Percentiles rank a stretch among this genome's conserved stretches.
Conservation (phyloP, 106 monocot genomes). For the Phalaenopsis equestris region DNA sequence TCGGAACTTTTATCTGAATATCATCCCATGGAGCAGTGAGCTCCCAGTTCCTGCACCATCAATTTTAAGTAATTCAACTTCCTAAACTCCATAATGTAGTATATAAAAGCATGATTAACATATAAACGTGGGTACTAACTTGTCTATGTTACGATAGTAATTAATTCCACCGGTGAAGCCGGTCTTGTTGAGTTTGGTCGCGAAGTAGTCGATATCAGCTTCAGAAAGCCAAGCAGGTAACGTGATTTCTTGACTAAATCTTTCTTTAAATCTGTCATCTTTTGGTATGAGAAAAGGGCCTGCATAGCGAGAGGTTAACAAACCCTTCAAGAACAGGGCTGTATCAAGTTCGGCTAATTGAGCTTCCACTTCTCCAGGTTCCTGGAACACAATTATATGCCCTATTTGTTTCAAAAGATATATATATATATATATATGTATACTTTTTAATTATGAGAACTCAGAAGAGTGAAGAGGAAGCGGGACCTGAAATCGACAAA, state of each 20-base stretch:
- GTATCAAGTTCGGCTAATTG: slow-evolving; percentile 13
- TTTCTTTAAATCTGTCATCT: not conserved
- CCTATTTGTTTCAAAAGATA: too few relatives aligned
- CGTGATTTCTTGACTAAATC: not conserved
- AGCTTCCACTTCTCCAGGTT: slow-evolving; percentile 15
- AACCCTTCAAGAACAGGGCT: not conserved
- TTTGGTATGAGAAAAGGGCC: slow-evolving; percentile 11
- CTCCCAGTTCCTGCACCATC: slow-evolving; percentile 42
- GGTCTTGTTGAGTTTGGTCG: slow-evolving; percentile 10
- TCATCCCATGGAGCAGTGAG: slow-evolving; percentile 46
- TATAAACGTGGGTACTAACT: not conserved
- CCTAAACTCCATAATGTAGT: too few relatives aligned
- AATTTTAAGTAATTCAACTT: too few relatives aligned
- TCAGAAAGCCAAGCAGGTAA: slow-evolving; percentile 18
- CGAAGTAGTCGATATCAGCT: slow-evolving; percentile 13
- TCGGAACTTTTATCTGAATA: slow-evolving; percentile 33
- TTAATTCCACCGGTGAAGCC: slow-evolving; percentile 19
- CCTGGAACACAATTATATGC: not conserved
- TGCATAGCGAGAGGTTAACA: slow-evolving; percentile 2
- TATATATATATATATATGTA: too few relatives aligned
- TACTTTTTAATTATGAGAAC: too few relatives aligned
- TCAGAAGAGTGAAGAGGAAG: too few relatives aligned
- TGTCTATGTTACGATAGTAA: slow-evolving; percentile 15
- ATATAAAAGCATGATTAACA: too few relatives aligned
- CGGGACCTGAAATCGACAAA: slow-evolving; percentile 41